These are phyloP conservation scores for Candida insectalens DNA, from an alignment of 805 yeast genomes.

Conservation along the genomic window DNA sequence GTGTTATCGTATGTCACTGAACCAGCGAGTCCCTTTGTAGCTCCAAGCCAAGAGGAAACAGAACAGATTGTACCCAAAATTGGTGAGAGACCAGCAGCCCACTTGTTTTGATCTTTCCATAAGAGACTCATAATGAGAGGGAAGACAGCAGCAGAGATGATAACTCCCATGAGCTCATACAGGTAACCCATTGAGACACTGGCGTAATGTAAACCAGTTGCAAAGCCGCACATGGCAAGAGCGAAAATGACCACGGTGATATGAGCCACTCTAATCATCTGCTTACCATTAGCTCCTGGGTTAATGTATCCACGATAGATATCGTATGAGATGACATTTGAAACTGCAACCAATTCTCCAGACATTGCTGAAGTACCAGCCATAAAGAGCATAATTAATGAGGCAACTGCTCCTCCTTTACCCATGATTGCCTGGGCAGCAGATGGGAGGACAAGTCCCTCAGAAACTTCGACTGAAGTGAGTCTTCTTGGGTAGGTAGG, in stretches of 20 bases:
- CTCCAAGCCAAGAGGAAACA: constrained; percentile 56
- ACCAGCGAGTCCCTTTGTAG: constrained; percentile 35
- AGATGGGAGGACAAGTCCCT: constrained; percentile 70
- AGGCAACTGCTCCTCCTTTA: constrained; percentile 80
- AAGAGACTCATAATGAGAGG: constrained; percentile 62
- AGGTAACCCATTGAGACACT: constrained; percentile 81
- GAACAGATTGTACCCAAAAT: constrained; percentile 69
- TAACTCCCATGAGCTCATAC: constrained; percentile 83
- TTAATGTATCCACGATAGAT: constrained; percentile 73
- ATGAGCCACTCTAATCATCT: constrained; percentile 63
- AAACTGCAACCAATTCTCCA: constrained; percentile 82
- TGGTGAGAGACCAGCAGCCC: constrained; percentile 71
- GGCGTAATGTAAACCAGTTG: constrained; percentile 75
- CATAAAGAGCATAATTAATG: constrained; percentile 74
- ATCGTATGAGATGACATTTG: constrained; percentile 80
- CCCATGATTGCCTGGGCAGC: constrained; percentile 84
- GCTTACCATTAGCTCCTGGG: constrained; percentile 69
- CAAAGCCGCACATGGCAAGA: constrained; percentile 68
- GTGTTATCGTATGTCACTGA: constrained; percentile 40
- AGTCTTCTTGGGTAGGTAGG: constrained; percentile 70
- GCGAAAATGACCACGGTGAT: constrained; percentile 47
- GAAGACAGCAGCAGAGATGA: constrained; percentile 77
- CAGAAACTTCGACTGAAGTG: constrained; percentile 58
- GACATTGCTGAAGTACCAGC: constrained; percentile 91
- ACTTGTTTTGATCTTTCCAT: constrained; percentile 53